Evolutionary conservation across 345 rosid genomes (phyloP).

Genomic region (Eucalyptus guilfoylei): DNA sequence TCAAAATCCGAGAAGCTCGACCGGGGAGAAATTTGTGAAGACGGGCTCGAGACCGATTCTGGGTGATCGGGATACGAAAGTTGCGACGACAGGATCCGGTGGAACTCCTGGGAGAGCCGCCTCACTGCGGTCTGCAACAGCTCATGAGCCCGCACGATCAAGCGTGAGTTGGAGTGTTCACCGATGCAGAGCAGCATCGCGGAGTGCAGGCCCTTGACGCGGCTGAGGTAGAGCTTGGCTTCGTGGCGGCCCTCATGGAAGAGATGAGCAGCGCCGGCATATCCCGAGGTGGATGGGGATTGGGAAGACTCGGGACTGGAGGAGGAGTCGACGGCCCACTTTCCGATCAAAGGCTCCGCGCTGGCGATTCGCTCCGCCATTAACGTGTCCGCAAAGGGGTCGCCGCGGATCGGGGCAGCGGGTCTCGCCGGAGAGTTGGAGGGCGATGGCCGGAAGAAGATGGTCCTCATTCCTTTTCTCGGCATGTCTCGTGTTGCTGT

Average conservation of each 20-base stretch:
- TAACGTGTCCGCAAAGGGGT: background rate
- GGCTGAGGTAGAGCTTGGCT: background rate
- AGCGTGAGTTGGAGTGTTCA: background rate
- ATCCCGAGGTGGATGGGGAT: background rate
- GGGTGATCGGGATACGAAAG: background rate
- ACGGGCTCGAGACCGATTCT: background rate
- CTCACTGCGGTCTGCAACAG: constrained; percentile 2
- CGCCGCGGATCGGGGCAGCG: background rate
- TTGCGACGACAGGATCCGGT: constrained; percentile 1
- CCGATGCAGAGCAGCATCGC: background rate
- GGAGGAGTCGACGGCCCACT: background rate
- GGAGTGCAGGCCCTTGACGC: constrained; percentile 1
- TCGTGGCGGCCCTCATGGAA: background rate
- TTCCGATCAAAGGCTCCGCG: background rate
- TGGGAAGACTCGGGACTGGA: background rate
- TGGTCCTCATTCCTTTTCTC: background rate
- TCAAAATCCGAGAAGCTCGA: background rate
- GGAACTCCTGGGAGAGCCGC: constrained; percentile 6
- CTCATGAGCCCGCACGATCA: background rate
- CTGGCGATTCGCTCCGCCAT: background rate
- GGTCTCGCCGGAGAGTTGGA: no score
- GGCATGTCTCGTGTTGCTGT: background rate
- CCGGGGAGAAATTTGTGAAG: background rate
- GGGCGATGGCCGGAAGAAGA: constrained; percentile 1
- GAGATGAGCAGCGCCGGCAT: background rate